These are phyloP conservation scores for Sphaerulina populicola DNA, from an alignment of 2,329 filamentous ascomycete genomes.

Conservation along the genomic window DNA sequence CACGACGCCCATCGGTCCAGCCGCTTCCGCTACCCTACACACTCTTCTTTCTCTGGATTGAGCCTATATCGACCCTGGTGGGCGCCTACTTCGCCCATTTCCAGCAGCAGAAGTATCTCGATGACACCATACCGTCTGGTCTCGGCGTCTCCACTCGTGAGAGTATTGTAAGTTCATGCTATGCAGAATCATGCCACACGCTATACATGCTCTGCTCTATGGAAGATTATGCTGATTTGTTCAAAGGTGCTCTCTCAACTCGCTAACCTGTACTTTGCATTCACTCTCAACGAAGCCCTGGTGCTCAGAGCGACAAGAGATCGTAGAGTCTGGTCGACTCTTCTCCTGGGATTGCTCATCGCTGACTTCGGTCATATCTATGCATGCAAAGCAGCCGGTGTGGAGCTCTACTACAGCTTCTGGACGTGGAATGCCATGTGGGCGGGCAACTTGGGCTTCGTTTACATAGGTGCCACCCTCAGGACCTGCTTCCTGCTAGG, in stretches of 20 bases:
- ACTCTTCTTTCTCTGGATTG: conserved; percentile 66
- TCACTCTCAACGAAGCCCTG: conserved; percentile 67
- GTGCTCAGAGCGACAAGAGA: conserved; percentile 63
- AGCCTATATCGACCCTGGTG: conserved; percentile 49
- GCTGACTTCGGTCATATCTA: conserved; percentile 72
- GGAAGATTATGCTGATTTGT: too few species aligned
- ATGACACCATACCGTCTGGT: conserved; percentile 36
- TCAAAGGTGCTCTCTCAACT: conserved; percentile 55
- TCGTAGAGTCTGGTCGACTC: conserved; percentile 59
- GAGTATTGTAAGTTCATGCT: conserved; percentile 37
- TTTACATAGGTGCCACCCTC: conserved; percentile 32
- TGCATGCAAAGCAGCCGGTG: conserved; percentile 53
- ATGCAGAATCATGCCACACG: too few species aligned
- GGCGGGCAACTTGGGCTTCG: conserved; percentile 33
- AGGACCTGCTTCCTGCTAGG: conserved; percentile 30
- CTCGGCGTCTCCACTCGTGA: conserved; percentile 49
- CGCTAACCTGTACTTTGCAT: conserved; percentile 68
- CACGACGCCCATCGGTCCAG: conserved; percentile 3
- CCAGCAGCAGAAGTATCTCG: conserved; percentile 51
- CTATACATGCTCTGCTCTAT: too few species aligned
- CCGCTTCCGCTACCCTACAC: conserved; percentile 55
- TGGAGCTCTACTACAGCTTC: conserved; percentile 39
- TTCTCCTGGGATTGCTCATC: conserved; percentile 59
- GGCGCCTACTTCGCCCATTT: conserved; percentile 49
- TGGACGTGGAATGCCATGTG: conserved; percentile 33